A percentile compares a stretch with the other conserved stretches of the same genome.
phyloP scores from a whole-genome alignment of 2,329 filamentous ascomycete genomes.

The Ophiostoma novo-ulmi region DNA sequence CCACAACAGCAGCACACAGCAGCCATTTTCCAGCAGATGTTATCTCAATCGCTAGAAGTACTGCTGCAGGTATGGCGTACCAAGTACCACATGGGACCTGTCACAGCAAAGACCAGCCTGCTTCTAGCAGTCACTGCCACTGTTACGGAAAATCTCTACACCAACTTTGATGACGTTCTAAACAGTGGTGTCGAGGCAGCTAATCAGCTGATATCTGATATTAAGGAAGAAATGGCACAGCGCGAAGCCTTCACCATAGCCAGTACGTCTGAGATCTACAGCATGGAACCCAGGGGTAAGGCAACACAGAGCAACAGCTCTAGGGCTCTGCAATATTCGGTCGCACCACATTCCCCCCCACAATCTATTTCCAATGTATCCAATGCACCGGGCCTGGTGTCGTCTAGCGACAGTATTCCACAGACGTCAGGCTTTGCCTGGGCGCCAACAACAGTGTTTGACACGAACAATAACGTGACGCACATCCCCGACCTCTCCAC shows the following conservation, averaged over 20 bases:
- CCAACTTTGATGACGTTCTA: constrained; percentile 6
- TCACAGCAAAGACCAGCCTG: constrained; percentile 21
- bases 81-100: constrained; percentile 20
- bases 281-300: background rate
- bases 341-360: background rate
- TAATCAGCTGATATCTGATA: constrained; percentile 10
- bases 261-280: background rate
- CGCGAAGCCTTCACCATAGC: background rate
- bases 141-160: constrained; percentile 17
- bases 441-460: background rate
- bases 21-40: constrained; percentile 14
- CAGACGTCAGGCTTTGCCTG: background rate
- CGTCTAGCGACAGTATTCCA: background rate
- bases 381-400: background rate
- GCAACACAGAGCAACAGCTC: background rate
- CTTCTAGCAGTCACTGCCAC: constrained; percentile 19
- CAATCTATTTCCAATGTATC: background rate
- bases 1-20: constrained; percentile 18
- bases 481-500: background rate
- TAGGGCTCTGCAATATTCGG: background rate
- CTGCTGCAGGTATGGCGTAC: constrained; percentile 16
- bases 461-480: background rate
- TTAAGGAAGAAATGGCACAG: constrained; percentile 11
- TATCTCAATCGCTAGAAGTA: background rate
- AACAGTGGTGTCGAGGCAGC: constrained; percentile 17